Conservation (phyloP, 139 green algal genomes). For the Chlorella sp. region DNA sequence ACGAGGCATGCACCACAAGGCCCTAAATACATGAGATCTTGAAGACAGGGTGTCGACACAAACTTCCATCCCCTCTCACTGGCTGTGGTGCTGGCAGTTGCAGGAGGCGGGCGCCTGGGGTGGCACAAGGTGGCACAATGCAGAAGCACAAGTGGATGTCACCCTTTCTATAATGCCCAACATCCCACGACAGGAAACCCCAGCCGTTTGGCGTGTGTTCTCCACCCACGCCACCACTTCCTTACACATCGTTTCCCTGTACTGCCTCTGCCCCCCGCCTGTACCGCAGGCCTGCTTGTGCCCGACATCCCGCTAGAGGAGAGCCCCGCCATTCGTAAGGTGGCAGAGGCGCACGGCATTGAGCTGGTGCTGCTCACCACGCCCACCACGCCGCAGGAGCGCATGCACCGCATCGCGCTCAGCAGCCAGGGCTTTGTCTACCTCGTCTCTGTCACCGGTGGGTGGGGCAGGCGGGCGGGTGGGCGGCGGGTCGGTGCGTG, state of each 20-base stretch:
- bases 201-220: too few species aligned
- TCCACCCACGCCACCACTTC: too few species aligned
- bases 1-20: too few species aligned
- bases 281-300: conserved; percentile 87
- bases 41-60: too few species aligned
- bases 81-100: conserved; percentile 75
- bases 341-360: conserved; percentile 74
- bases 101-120: conserved; percentile 92
- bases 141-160: too few species aligned
- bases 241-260: too few species aligned
- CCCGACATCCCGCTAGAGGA: conserved; percentile 98
- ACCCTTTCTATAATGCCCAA: too few species aligned
- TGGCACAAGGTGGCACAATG: too few species aligned
- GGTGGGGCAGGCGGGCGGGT: too few species aligned
- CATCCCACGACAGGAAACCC: not conserved
- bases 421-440: conserved; percentile 96
- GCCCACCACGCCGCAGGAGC: conserved; percentile 87
- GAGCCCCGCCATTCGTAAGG: conserved; percentile 77
- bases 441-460: conserved; percentile 91
- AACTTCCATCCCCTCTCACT: too few species aligned
- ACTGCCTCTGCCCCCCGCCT: not conserved
- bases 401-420: conserved; percentile 82
- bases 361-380: conserved; percentile 95
- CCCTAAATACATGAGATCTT: too few species aligned
- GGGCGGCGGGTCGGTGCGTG: too few species aligned